A percentile compares a stretch with the other conserved stretches of the same genome.
These are phyloP conservation scores for Coffea humblotiana DNA, from an alignment of 305 asterid species.

Conservation along the genomic window DNA sequence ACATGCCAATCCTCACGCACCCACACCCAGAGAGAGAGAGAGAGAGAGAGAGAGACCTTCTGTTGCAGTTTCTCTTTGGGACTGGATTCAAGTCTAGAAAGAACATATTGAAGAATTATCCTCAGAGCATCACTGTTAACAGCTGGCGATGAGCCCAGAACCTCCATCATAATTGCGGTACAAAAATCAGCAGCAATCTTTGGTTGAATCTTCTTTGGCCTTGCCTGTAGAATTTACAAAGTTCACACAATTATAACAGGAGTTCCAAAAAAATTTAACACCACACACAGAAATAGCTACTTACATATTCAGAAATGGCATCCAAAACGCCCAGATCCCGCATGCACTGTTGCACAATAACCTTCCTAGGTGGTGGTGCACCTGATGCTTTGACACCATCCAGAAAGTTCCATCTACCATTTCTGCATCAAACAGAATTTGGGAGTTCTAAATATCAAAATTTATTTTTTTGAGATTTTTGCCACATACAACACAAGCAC, in stretches of 20 bases:
- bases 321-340: slow-evolving; percentile 81
- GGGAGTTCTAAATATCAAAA: not conserved
- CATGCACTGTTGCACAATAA: slow-evolving; percentile 77
- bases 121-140: slow-evolving; percentile 59
- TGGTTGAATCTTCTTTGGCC: slow-evolving; percentile 62
- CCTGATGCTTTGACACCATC: slow-evolving; percentile 86
- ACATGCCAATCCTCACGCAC: not conserved
- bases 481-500: not conserved
- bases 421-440: slow-evolving; percentile 49
- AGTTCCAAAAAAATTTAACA: not conserved
- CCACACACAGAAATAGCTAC: slow-evolving; percentile 21
- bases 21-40: not conserved
- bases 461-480: not conserved
- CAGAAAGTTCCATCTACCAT: slow-evolving; percentile 83
- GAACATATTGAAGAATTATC: slow-evolving; percentile 70
- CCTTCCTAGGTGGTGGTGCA: slow-evolving; percentile 79
- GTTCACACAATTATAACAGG: slow-evolving; percentile 26
- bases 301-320: slow-evolving; percentile 74
- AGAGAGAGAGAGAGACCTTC: slow-evolving; percentile 35
- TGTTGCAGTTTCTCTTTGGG: slow-evolving; percentile 55
- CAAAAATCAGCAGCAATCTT: slow-evolving; percentile 66
- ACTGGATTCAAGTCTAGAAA: slow-evolving; percentile 60
- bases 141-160: slow-evolving; percentile 53
- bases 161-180: slow-evolving; percentile 80
- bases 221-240: slow-evolving; percentile 50